Percentiles rank a stretch among this genome's conserved stretches.
These are phyloP conservation scores for Ascochyta rabiei DNA, from an alignment of 2,329 filamentous ascomycete genomes.

Conservation along the genomic window DNA sequence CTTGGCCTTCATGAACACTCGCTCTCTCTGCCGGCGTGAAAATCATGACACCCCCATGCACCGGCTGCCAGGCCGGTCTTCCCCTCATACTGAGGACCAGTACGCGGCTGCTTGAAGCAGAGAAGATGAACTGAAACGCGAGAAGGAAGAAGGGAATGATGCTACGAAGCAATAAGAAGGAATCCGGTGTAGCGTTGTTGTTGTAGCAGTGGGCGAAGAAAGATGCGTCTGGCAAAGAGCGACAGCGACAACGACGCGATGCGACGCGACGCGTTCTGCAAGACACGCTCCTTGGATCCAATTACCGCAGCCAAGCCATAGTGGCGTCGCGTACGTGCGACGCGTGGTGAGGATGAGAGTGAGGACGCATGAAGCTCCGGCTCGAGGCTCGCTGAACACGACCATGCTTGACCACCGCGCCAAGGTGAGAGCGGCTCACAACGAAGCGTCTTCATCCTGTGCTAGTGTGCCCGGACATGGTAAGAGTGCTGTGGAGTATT, in stretches of 20 bases:
- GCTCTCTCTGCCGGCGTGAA: neutral
- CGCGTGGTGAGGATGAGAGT: constrained; percentile 11
- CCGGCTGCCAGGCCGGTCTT: neutral
- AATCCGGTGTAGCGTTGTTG: neutral
- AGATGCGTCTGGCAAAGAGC: no score
- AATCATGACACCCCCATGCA: neutral
- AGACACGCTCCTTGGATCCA: neutral
- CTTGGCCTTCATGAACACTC: neutral
- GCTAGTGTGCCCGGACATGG: no score
- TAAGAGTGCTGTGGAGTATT: no score
- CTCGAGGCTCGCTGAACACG: no score
- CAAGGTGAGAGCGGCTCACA: no score
- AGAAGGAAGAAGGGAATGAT: neutral
- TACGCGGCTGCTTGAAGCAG: neutral
- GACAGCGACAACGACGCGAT: neutral
- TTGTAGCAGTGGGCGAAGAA: neutral
- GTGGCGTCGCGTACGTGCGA: neutral
- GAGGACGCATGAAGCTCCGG: neutral
- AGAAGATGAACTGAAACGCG: neutral
- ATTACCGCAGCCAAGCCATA: neutral
- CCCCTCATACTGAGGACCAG: neutral
- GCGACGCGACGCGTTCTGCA: neutral
- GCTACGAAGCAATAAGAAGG: neutral
- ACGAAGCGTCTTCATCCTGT: no score
- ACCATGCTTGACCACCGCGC: no score